Base-by-base conservation (phyloP, 441 rosid species). In the Isatis lusitanica region DNA sequence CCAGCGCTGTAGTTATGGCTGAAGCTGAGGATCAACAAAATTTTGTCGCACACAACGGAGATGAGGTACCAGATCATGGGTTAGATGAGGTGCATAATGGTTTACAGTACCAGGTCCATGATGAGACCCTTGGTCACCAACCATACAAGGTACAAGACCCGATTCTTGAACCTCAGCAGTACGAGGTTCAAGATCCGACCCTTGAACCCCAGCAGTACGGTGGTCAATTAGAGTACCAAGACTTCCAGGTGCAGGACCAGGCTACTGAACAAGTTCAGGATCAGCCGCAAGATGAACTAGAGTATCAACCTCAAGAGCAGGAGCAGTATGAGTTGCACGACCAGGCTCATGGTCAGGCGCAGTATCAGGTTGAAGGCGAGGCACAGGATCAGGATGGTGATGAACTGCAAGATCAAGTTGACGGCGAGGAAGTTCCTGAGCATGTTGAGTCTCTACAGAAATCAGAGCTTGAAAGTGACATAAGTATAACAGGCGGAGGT, bases 1-100 rank as follows among this genome's bases (percentile, higher is more conserved):
- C 38, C 60, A 71, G 74, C 15, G 13, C 35, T 71, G 13, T 24
- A 68, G 53, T n/a, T 6, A 76, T 80, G 80, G 66, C 83, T 16
- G 83, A 80, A 80, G 70, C 76, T 67, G 91, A 85, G 50, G 66
- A 73, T 82, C 85, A 79, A 65, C 93, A 80, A 53, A 77, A 38
- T 63, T 68, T 83, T 65, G 85, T 63, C 53, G 90, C 83, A 65
- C 84, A 87, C 46, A 85, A 79, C 33, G 87, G 74, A 26, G 80
- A 81, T 51, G 82, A 77, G 35, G 73, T 36, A 4, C 70, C 47
- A 46, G 85, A 83, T 13, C 76, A 83, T 13, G 68, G 46, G 15
- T 17, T 66, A 38, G 76, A 79, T 26, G 75, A 71, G 38, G 71
- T 73, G 31, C 70, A 73, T 62, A 73, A 73, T 39, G 81, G 77